These are phyloP conservation scores for Tuctoria greenei DNA, from an alignment of 176 grass and related monocot species.

Conservation along the genomic window DNA sequence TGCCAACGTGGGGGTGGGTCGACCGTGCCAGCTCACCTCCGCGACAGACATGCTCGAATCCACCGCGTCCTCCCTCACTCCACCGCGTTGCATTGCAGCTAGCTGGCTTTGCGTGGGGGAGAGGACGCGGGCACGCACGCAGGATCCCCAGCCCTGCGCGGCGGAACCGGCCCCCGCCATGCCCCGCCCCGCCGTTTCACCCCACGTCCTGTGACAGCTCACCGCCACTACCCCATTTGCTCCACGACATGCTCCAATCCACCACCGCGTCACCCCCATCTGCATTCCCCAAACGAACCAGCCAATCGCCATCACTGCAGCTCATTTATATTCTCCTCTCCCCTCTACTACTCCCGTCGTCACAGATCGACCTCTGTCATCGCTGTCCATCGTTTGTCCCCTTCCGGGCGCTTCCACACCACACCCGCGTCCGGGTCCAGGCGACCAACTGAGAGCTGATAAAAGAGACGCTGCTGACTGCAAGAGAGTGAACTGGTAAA, in stretches of 20 bases:
- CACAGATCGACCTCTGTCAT: neutral
- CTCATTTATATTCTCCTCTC: slow-evolving; percentile 27
- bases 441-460: neutral
- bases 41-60: slow-evolving; percentile 29
- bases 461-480: no score
- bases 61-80: no score
- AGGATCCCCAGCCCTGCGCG: neutral
- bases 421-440: neutral
- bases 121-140: neutral
- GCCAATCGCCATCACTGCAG: neutral
- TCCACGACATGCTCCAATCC: neutral
- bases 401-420: slow-evolving; percentile 15
- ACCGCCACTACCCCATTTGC: neutral
- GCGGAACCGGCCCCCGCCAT: neutral
- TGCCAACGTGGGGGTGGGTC: no score
- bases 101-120: no score
- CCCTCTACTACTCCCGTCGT: neutral
- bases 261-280: neutral
- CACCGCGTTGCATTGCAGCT: no score
- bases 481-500: no score
- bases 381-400: slow-evolving; percentile 31
- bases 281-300: neutral
- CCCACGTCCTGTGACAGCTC: slow-evolving; percentile 22
- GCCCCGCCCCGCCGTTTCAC: neutral
- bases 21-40: slow-evolving; percentile 20